Base-by-base conservation (phyloP, 1,284 basidiomycete genomes). In the Gomphus bonarii region DNA sequence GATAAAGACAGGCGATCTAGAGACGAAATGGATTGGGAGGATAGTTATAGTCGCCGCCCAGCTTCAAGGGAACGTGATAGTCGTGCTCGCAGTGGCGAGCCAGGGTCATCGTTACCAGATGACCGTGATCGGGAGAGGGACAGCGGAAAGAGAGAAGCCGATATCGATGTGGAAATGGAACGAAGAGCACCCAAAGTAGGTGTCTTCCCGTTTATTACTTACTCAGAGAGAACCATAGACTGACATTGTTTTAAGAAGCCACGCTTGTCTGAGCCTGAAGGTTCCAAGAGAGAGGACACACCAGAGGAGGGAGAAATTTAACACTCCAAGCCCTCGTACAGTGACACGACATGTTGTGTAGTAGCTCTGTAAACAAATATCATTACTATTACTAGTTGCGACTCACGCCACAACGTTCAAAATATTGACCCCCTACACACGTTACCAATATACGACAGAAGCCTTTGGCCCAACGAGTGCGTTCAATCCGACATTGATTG, bases 251-350 rank as follows among this genome's bases (percentile, higher is more conserved):
- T 53, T 9, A 4, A 58, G 56, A 58, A 58, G 36, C 28, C 22
- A 16, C 56, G 56, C 9, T 20, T 58, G 18, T 30, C 28, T 28
- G 50, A 61, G 58, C 72, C 77, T 52, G 66, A 61, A 50, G 81
- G 71, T 48, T 68, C 65, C 49, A 67, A 63, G 30, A 67, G 78
- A 38, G 78, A 72, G 44, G 79, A 90, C 64, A 87, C 82, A 42
- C 88, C 88, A 7, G 88, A 90, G 71, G 87, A 90, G 68, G 87
- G 88, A 22, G 87, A 90, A 66, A 90, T 90, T 65, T 89, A 33
- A 50, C 20, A 33, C 5, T n/a, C 36, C 8, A 22, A 9, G 20
- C 8, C 38, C 4, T 8, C 8, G 14, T 10, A 46, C 22, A 11
- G 20, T 22, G 25, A 9, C 20, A 14, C 9, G 8, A 11, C 22